Base-by-base conservation (phyloP, 2,329 filamentous ascomycete species). In the Stemphylium lycopersici region DNA sequence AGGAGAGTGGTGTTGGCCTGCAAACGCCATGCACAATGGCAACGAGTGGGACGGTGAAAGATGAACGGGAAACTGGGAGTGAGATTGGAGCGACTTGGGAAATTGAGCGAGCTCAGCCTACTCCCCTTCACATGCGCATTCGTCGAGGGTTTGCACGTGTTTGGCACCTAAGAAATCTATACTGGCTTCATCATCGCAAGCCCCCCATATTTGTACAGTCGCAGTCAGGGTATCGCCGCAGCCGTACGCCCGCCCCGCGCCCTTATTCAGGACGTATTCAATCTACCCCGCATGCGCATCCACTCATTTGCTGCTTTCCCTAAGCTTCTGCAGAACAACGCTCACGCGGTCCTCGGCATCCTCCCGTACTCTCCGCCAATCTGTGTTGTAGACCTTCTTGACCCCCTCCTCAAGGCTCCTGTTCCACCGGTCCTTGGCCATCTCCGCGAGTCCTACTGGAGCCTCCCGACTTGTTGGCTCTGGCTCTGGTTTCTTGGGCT, bases 381-480 rank as follows among this genome's bases (percentile, higher is more conserved):
- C 78, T 15, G 73, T 75, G n/a, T 70, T 69, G 65, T 81, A 76
- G 20, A 79, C 59, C 50, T 68, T 76, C 67, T 71, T 66, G 48
- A 81, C 75, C 24, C 75, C 69, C 15, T 68, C 69, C 67, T 80
- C 79, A 5, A 82, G 59, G 52, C 78, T 76, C 22, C 75, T 63
- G 57, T 82, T 82, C 80, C 80, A 82, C 55, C 74, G 63, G 52
- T 82, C 79, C 64, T 82, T 82, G 15, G 78, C 77, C 49, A 76
- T 79, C 64, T 81, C 80, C 4, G 65, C 69, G 11, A 81, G 40
- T 8, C 79, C 78, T 3, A 74, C 74, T 1, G 69, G 71, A 0
- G 74, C 73, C 60, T 74, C 74, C 44, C 78, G 68, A 15, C 70
- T 63, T 36, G 70, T 58, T 3, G 77, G 76, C 40, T 76, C 73